Conservation (phyloP, 2,329 filamentous ascomycete species). For the Aspergillus sp. region DNA sequence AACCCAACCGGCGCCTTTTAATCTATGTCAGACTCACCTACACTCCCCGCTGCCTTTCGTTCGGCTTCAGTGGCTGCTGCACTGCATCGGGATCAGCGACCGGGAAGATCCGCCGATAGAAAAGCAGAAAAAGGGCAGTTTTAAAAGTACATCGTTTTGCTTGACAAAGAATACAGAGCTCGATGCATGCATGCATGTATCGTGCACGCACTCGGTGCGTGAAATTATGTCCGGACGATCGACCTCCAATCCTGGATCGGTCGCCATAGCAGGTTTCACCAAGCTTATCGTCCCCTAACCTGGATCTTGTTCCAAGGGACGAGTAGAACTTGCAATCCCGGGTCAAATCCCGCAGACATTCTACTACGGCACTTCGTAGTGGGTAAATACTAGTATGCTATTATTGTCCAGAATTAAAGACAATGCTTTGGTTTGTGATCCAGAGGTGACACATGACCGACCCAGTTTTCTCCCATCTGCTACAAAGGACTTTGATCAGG, state of each 20-base stretch:
- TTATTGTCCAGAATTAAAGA: no score
- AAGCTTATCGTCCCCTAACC: no score
- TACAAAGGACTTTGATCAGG: no score
- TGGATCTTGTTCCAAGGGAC: not conserved
- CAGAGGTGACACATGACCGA: no score
- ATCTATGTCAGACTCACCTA: not conserved
- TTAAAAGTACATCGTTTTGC: not conserved
- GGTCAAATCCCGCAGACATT: not conserved
- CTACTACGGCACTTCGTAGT: not conserved
- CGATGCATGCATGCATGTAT: not conserved
- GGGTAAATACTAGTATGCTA: no score
- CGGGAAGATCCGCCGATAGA: conserved; percentile 5
- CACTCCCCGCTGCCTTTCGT: not conserved
- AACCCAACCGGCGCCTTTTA: not conserved
- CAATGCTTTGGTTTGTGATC: no score
- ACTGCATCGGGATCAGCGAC: conserved; percentile 4
- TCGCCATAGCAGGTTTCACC: not conserved
- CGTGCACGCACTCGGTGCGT: no score
- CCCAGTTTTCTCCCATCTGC: no score
- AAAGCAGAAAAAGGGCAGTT: not conserved
- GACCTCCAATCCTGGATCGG: no score
- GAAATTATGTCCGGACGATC: no score
- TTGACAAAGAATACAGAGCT: not conserved
- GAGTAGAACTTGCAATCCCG: not conserved
- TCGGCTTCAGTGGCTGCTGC: not conserved